These are phyloP conservation scores for Leptographium lundbergii DNA, from an alignment of 2,329 filamentous ascomycete species.

Conservation along the genomic window DNA sequence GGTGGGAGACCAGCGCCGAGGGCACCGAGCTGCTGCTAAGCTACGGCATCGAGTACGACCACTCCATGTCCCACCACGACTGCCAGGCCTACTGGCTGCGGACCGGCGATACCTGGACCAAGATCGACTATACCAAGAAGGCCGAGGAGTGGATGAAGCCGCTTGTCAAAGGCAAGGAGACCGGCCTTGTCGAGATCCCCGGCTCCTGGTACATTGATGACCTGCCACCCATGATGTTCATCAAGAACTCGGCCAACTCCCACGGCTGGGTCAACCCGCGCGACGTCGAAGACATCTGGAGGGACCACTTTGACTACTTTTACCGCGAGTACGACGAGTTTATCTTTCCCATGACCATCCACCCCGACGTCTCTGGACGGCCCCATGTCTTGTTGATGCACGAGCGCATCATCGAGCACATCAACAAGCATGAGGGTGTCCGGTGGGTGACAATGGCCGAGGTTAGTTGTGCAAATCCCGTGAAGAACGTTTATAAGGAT, in stretches of 20 bases:
- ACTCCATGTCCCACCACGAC: conserved; percentile 54
- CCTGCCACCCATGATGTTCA: conserved; percentile 59
- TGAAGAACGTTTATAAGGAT: no score
- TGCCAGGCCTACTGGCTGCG: conserved; percentile 51
- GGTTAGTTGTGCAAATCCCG: conserved; percentile 28
- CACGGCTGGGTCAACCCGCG: conserved; percentile 46
- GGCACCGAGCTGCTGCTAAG: conserved; percentile 50
- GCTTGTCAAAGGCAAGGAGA: conserved; percentile 42
- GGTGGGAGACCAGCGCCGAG: conserved; percentile 60
- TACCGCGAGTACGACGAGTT: conserved; percentile 68
- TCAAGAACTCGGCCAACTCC: conserved; percentile 51
- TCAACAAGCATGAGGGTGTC: conserved; percentile 23
- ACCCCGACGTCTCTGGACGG: conserved; percentile 59
- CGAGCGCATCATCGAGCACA: conserved; percentile 13
- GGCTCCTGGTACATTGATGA: conserved; percentile 53
- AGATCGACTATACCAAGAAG: conserved; percentile 52
- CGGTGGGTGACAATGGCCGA: conserved; percentile 50
- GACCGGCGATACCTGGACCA: conserved; percentile 53
- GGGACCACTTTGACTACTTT: conserved; percentile 59
- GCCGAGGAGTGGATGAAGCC: conserved; percentile 57
- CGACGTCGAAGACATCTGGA: conserved; percentile 50
- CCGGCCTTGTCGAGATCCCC: conserved; percentile 55
- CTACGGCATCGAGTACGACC: conserved; percentile 60
- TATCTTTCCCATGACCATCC: conserved; percentile 65
- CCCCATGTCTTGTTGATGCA: conserved; percentile 50